Percentiles rank a stretch among this genome's conserved stretches.
Conservation (phyloP, 1,139 yeast genomes). For the Eremothecium coryli region DNA sequence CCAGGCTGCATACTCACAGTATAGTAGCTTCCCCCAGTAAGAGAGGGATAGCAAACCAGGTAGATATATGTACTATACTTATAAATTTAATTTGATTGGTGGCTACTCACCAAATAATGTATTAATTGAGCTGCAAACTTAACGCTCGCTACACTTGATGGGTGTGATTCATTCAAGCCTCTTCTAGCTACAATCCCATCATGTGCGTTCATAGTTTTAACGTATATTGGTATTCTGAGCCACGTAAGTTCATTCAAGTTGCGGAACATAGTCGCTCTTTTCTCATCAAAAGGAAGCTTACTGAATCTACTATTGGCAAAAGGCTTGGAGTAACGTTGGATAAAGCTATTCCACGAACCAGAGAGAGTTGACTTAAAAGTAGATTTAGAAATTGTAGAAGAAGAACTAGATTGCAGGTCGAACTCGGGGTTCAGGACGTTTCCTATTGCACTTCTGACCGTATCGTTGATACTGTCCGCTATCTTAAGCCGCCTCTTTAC, state of each 20-base stretch:
- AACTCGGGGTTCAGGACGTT: neutral
- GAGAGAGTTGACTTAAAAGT: neutral
- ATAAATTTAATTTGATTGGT: neutral
- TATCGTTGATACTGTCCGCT: slow-evolving; percentile 18
- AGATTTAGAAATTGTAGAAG: neutral
- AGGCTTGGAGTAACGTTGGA: slow-evolving; percentile 18
- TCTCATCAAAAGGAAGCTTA: slow-evolving; percentile 36
- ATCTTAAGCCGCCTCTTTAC: slow-evolving; percentile 17
- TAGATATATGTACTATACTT: neutral
- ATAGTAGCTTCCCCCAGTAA: no score
- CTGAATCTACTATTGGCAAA: slow-evolving; percentile 14
- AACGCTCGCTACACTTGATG: slow-evolving; percentile 25
- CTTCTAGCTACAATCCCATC: slow-evolving; percentile 64
- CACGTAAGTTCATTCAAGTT: slow-evolving; percentile 50
- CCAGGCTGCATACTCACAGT: no score
- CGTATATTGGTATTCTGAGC: slow-evolving; percentile 56
- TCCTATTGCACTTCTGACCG: slow-evolving; percentile 12
- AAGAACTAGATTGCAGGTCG: neutral
- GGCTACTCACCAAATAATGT: slow-evolving; percentile 1
- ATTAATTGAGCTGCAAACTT: slow-evolving; percentile 23
- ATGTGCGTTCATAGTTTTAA: slow-evolving; percentile 63
- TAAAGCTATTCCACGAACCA: slow-evolving; percentile 20
- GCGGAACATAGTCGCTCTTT: slow-evolving; percentile 37
- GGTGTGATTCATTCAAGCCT: slow-evolving; percentile 36
- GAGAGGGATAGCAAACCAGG: no score